A percentile compares a stretch with the other conserved stretches of the same genome.
These are phyloP conservation scores for Calocybe cyanea DNA, from an alignment of 768 basidiomycete genomes.

Conservation along the genomic window DNA sequence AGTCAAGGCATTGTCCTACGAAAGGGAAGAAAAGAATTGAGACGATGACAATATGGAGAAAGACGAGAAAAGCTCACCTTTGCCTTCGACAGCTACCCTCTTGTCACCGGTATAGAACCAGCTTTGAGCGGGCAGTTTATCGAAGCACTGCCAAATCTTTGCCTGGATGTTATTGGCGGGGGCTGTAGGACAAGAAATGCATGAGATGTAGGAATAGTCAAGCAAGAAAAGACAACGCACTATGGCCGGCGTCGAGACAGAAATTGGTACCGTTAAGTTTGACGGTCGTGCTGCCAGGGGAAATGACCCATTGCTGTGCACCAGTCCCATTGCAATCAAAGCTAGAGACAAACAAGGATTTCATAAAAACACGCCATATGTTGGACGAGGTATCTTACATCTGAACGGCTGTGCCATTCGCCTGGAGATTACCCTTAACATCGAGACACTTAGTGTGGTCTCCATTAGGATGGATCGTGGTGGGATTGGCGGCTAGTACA, in stretches of 20 bases:
- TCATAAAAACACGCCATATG: not conserved
- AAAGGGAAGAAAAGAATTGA: not conserved
- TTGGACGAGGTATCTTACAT: slow-evolving; percentile 20
- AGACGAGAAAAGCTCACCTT: not conserved
- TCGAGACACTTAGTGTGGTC: slow-evolving; percentile 25
- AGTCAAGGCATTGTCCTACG: slow-evolving; percentile 18
- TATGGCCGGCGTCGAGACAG: slow-evolving; percentile 30
- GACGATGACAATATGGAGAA: not conserved
- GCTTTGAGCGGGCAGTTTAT: slow-evolving; percentile 27
- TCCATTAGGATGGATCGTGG: slow-evolving; percentile 20
- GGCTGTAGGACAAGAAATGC: too few species aligned
- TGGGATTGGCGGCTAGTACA: slow-evolving; percentile 2
- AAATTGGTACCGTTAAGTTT: slow-evolving; percentile 27
- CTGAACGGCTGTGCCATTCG: slow-evolving; percentile 30
- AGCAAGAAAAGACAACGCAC: slow-evolving; percentile 9
- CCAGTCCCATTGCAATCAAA: not conserved
- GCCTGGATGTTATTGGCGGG: slow-evolving; percentile 26
- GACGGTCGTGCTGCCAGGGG: slow-evolving; percentile 24
- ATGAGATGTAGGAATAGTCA: too few species aligned
- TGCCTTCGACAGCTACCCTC: slow-evolving; percentile 18
- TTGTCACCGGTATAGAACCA: slow-evolving; percentile 28
- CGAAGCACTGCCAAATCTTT: slow-evolving; percentile 34
- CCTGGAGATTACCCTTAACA: slow-evolving; percentile 23
- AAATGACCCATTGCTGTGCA: slow-evolving; percentile 27
- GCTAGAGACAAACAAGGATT: not conserved